phyloP scores from a whole-genome alignment of 768 basidiomycete genomes.

The Heimioporus sp. region DNA sequence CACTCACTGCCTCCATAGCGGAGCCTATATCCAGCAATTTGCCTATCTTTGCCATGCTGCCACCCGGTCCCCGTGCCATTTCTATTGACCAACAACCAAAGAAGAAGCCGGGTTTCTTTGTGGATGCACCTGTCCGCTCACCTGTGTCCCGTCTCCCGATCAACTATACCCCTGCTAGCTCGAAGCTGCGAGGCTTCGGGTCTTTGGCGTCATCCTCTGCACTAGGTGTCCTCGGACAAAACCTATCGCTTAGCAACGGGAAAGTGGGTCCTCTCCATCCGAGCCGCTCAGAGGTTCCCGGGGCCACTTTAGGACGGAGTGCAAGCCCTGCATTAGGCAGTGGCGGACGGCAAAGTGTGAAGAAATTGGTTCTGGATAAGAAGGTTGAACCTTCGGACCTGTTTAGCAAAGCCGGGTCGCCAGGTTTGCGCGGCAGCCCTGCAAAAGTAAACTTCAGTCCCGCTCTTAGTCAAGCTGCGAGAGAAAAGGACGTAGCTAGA shows the following conservation, averaged over 20 bases:
- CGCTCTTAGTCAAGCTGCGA: slow-evolving; percentile 67
- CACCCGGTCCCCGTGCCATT: slow-evolving; percentile 63
- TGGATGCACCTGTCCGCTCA: slow-evolving; percentile 72
- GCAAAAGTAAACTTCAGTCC: slow-evolving; percentile 71
- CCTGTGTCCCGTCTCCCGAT: slow-evolving; percentile 63
- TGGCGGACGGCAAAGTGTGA: slow-evolving; percentile 77
- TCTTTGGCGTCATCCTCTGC: slow-evolving; percentile 40
- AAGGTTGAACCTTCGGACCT: slow-evolving; percentile 74
- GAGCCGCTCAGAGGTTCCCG: slow-evolving; percentile 52
- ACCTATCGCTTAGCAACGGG: slow-evolving; percentile 50
- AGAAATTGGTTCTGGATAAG: slow-evolving; percentile 89
- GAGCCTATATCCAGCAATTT: slow-evolving; percentile 76
- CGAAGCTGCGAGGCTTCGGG: slow-evolving; percentile 71
- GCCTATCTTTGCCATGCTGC: slow-evolving; percentile 73
- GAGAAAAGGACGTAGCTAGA: slow-evolving; percentile 64
- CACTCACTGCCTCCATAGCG: slow-evolving; percentile 82
- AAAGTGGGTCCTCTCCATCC: slow-evolving; percentile 56
- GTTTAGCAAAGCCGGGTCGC: slow-evolving; percentile 49
- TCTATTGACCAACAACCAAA: slow-evolving; percentile 62
- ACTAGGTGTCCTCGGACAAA: slow-evolving; percentile 29
- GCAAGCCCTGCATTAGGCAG: slow-evolving; percentile 66
- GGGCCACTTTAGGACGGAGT: slow-evolving; percentile 56
- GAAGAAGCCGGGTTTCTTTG: slow-evolving; percentile 76
- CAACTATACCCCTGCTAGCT: slow-evolving; percentile 58
- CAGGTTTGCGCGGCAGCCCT: slow-evolving; percentile 28